Evolutionary conservation across 306 rosid species (phyloP), one percentile per base, ranked within the genome.

Genomic region (Quercus aquifolioides): DNA sequence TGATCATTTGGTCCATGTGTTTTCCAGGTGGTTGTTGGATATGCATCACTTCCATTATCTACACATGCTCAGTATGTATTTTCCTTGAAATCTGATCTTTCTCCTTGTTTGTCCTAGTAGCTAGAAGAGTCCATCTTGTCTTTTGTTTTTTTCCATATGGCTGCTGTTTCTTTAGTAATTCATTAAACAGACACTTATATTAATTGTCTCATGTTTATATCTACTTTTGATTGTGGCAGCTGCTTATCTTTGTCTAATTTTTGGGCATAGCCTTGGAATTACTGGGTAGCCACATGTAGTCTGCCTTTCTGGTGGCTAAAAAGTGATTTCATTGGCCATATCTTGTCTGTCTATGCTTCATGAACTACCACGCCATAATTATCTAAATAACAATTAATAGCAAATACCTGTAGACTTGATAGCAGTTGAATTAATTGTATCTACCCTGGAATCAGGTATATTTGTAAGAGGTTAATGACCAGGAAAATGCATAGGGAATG

Each of bases 21-120:
- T 85, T 88, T 79, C 62, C 94, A 95, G 99, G 96, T 89, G 76
- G 88, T 91, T 54, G 86, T 93, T 83, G 99, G 99, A 88, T 95
- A 90, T 35, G 91, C 98, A 20, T 81, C 97, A 55, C 97, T 95
- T 83, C 96, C 98, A 74, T 90, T 95, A 82, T 95, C 98, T 7
- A 84, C 94, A 15, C 97, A 93, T 90, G 98, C 90, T 75, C 99
- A 91, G 99, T 95, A 95, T 83, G 99, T 85, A 80, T 26, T 20
- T 69, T 60, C 78, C 73, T 74, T 85, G 52, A 73, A 28, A 82
- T 49, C 87, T 49, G 54, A 12, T 49, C 14, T 49, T 12, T 46
- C 65, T 79, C 70, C 54, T 33, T 63, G 57, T 71, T 71, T 83
- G 35, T 56, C 80, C 54, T 51, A 18, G 14, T 74, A 74, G 63